Evolutionary conservation across 2,329 filamentous ascomycete genomes (phyloP).

Genomic region (Penicillium sp.): DNA sequence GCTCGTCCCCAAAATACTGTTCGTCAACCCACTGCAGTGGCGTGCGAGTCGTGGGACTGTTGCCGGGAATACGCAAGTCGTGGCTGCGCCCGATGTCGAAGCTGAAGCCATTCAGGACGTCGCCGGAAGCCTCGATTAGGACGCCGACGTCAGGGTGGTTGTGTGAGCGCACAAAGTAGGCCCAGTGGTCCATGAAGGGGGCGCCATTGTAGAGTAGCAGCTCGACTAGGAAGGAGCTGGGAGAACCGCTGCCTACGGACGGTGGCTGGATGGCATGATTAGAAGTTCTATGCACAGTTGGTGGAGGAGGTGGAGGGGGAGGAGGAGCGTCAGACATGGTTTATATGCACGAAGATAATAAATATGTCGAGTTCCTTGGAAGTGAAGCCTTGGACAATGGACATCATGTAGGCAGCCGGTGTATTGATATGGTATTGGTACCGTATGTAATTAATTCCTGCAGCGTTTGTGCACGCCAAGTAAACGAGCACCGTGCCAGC

Average conservation of each 20-base stretch:
- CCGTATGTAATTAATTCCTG: not conserved
- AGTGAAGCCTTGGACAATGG: not conserved
- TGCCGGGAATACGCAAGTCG: slow-evolving; percentile 17
- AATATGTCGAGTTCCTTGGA: not conserved
- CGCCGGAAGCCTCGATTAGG: slow-evolving; percentile 28
- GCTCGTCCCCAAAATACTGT: slow-evolving; percentile 19
- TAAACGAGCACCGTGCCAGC: not conserved
- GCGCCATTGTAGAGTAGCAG: slow-evolving; percentile 29
- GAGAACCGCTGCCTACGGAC: not conserved
- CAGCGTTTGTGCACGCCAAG: not conserved
- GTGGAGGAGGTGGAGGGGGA: not conserved
- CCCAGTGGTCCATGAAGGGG: slow-evolving; percentile 37
- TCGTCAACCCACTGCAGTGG: slow-evolving; percentile 30
- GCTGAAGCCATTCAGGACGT: slow-evolving; percentile 29
- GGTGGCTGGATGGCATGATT: not conserved
- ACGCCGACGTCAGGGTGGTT: slow-evolving; percentile 21
- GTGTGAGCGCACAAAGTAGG: slow-evolving; percentile 26
- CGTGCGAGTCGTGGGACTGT: slow-evolving; percentile 20
- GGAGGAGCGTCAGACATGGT: not conserved
- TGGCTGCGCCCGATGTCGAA: slow-evolving; percentile 28
- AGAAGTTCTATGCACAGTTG: not conserved
- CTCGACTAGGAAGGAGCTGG: slow-evolving; percentile 24
- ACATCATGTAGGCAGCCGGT: not conserved
- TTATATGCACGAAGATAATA: not conserved
- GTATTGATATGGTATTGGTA: not conserved